Conservation (phyloP, 2,329 filamentous ascomycete genomes). For the Ophiostoma montium region DNA sequence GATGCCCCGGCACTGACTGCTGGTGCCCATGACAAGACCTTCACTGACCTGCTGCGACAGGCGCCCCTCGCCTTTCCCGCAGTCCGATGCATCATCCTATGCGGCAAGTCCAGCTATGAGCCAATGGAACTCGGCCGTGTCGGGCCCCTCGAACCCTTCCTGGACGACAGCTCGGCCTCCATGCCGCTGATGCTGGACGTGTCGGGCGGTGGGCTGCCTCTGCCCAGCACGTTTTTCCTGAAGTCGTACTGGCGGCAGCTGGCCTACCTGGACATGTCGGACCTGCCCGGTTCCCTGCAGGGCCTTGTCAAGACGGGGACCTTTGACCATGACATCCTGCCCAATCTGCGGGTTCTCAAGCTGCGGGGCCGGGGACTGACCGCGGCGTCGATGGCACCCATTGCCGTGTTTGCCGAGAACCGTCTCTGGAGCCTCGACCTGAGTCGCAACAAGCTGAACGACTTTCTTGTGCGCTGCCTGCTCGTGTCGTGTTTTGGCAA, state of each 20-base stretch:
- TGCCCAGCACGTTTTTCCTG: constrained; percentile 27
- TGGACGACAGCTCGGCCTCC: constrained; percentile 3
- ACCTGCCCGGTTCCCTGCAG: constrained; percentile 30
- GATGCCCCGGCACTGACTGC: constrained; percentile 23
- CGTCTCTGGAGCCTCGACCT: constrained; percentile 46
- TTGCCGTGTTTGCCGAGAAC: constrained; percentile 22
- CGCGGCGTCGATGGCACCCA: constrained; percentile 21
- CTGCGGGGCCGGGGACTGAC: constrained; percentile 32
- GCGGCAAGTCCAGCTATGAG: constrained; percentile 32
- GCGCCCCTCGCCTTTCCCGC: constrained; percentile 28
- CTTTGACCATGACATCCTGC: constrained; percentile 19
- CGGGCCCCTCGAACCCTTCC: neutral
- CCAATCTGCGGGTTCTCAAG: constrained; percentile 38
- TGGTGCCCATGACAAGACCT: constrained; percentile 25
- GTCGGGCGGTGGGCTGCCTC: constrained; percentile 24
- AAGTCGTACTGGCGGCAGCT: constrained; percentile 24
- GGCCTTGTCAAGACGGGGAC: constrained; percentile 16
- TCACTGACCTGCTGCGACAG: constrained; percentile 26
- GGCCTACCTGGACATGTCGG: constrained; percentile 39
- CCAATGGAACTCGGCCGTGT: constrained; percentile 21
- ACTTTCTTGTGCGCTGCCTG: constrained; percentile 23
- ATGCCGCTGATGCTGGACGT: constrained; percentile 32
- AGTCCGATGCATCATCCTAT: constrained; percentile 32
- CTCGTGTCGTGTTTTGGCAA: constrained; percentile 17
- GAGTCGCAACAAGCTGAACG: constrained; percentile 35